Evolutionary conservation across 1,139 yeast species (phyloP).

Genomic region (Taphrina betulina): DNA sequence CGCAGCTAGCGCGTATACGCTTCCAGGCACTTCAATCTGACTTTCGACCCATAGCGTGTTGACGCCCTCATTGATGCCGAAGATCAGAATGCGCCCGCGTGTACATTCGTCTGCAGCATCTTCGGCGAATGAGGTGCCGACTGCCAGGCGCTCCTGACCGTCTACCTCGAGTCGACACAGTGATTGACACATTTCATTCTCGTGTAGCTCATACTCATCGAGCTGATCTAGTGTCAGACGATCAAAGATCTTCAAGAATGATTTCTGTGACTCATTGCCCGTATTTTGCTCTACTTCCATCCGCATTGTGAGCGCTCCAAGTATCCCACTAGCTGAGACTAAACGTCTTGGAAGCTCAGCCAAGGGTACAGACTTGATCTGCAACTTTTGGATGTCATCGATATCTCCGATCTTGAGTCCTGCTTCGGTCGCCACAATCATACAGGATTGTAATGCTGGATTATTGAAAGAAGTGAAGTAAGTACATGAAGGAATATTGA

Average conservation of each 20-base stretch:
- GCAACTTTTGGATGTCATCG: constrained; percentile 38
- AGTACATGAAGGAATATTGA: constrained; percentile 34
- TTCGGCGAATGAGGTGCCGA: constrained; percentile 38
- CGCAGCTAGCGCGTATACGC: constrained; percentile 36
- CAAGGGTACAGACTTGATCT: constrained; percentile 38
- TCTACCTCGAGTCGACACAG: constrained; percentile 32
- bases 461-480: constrained; percentile 27
- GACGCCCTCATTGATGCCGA: constrained; percentile 33
- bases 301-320: constrained; percentile 37
- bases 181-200: constrained; percentile 38
- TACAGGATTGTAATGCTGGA: constrained; percentile 17
- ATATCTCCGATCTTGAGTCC: constrained; percentile 36
- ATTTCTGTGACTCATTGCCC: constrained; percentile 37
- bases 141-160: constrained; percentile 35
- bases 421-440: constrained; percentile 37
- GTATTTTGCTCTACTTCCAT: constrained; percentile 36
- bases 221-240: constrained; percentile 32
- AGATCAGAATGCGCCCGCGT: constrained; percentile 38
- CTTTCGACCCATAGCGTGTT: constrained; percentile 34
- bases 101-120: constrained; percentile 36
- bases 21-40: constrained; percentile 36
- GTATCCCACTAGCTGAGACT: constrained; percentile 24
- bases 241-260: constrained; percentile 37
- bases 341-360: constrained; percentile 38
- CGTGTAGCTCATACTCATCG: constrained; percentile 34